Evolutionary conservation across 345 rosid genomes (phyloP).

Genomic region (Trapa bicornis): DNA sequence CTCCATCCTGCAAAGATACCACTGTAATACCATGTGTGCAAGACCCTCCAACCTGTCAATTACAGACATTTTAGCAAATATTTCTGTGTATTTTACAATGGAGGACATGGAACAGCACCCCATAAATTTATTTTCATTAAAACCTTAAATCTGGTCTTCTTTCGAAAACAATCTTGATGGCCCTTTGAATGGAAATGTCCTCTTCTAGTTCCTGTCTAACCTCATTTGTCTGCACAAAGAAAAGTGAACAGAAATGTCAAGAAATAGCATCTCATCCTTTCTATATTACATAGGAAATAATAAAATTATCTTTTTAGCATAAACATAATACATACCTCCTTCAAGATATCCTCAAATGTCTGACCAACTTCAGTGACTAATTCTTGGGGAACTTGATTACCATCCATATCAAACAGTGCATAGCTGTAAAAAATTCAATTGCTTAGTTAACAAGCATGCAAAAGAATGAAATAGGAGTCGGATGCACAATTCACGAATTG

Average conservation of each 20-base stretch:
- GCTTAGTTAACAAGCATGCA: not conserved
- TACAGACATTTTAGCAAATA: conserved; percentile 5
- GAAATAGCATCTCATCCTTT: conserved; percentile 1
- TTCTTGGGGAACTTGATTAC: conserved; percentile 73
- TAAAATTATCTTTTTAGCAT: not conserved
- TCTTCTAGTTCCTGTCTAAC: not conserved
- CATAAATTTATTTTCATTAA: not conserved
- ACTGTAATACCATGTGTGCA: conserved; percentile 71
- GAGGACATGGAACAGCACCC: not conserved
- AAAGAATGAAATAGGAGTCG: not conserved
- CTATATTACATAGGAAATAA: not conserved
- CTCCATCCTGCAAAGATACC: conserved; percentile 98
- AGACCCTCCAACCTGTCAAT: conserved; percentile 59
- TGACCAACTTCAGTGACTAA: conserved; percentile 63
- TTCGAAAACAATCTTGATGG: conserved; percentile 6
- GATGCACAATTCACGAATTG: not conserved
- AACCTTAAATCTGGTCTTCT: conserved; percentile 84
- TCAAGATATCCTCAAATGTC: conserved; percentile 59
- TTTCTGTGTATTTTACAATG: not conserved
- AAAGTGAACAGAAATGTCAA: conserved; percentile 5
- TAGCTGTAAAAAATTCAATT: conserved; percentile 33
- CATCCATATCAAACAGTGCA: conserved; percentile 76
- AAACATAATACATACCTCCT: conserved; percentile 42
- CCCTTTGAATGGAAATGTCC: not conserved
- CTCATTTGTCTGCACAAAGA: conserved; percentile 42